Conservation (phyloP, 2,329 filamentous ascomycete genomes). For the Cryphonectria carpinicola region DNA sequence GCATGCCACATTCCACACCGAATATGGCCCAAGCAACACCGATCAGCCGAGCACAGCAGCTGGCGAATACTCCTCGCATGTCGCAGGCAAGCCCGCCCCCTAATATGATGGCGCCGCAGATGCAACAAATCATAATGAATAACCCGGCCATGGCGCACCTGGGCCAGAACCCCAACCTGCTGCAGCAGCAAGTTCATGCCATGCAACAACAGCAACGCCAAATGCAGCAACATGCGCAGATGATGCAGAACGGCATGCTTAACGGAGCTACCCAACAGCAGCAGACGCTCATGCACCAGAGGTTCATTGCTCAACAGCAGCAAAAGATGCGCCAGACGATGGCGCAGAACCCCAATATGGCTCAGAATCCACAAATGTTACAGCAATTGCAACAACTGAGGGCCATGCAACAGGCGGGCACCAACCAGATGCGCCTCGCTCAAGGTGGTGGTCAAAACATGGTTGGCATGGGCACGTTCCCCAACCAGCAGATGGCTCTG, state of each 20-base stretch:
- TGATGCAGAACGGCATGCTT: slow-evolving; percentile 46
- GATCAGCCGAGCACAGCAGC: slow-evolving; percentile 51
- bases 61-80: slow-evolving; percentile 64
- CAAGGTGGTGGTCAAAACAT: slow-evolving; percentile 34
- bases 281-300: slow-evolving; percentile 38
- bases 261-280: slow-evolving; percentile 45
- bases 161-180: slow-evolving; percentile 43
- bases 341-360: slow-evolving; percentile 35
- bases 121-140: slow-evolving; percentile 59
- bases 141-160: slow-evolving; percentile 46
- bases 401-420: slow-evolving; percentile 29
- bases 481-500: slow-evolving; percentile 35
- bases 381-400: slow-evolving; percentile 37
- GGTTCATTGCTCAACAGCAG: slow-evolving; percentile 43
- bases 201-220: slow-evolving; percentile 49
- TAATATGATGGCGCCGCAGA: slow-evolving; percentile 61
- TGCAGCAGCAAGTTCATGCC: slow-evolving; percentile 37
- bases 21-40: slow-evolving; percentile 65
- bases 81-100: slow-evolving; percentile 65
- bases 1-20: slow-evolving; percentile 64
- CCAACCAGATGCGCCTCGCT: slow-evolving; percentile 33
- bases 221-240: slow-evolving; percentile 48
- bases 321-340: slow-evolving; percentile 39
- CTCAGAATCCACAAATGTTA: slow-evolving; percentile 36
- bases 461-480: slow-evolving; percentile 34